Conservation (phyloP, 2,329 filamentous ascomycete genomes). For the Arthrinium puccinioides region DNA sequence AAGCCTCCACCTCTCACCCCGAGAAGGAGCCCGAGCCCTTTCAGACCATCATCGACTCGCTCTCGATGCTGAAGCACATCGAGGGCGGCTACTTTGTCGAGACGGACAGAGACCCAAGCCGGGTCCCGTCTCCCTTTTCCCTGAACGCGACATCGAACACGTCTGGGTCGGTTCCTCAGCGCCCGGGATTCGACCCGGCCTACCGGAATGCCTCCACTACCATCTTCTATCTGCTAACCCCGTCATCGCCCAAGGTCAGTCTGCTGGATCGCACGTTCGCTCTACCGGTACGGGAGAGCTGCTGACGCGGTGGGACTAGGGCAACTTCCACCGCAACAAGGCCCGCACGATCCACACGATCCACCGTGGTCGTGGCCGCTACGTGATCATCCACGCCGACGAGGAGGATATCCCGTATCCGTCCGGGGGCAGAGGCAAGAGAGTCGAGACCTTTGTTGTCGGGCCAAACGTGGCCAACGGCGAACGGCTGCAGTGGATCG, state of each 20-base stretch:
- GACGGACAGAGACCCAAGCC: conserved; percentile 46
- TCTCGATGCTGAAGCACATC: conserved; percentile 46
- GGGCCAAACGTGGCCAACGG: conserved; percentile 48
- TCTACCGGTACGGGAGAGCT: too few relatives aligned
- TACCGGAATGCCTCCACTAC: conserved; percentile 49
- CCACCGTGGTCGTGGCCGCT: conserved; percentile 54
- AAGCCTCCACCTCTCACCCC: not conserved
- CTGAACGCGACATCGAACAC: conserved; percentile 26
- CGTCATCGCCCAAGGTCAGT: conserved; percentile 15
- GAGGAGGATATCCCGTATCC: conserved; percentile 43
- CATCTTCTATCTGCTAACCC: conserved; percentile 60
- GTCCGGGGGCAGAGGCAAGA: conserved; percentile 17
- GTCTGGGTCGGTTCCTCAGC: conserved; percentile 22
- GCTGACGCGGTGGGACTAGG: too few relatives aligned
- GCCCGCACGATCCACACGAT: conserved; percentile 58
- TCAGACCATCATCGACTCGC: conserved; percentile 21
- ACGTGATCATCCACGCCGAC: conserved; percentile 56
- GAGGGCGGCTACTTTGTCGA: conserved; percentile 60
- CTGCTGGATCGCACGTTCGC: too few relatives aligned
- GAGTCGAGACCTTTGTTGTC: conserved; percentile 57
- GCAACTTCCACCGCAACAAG: conserved; percentile 57
- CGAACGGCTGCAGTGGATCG: conserved; percentile 61
- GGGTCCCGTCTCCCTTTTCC: conserved; percentile 49
- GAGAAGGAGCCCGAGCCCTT: not conserved
- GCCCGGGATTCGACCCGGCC: conserved; percentile 28